Conservation (phyloP, 2,329 filamentous ascomycete genomes). For the Arthroderma sp. region DNA sequence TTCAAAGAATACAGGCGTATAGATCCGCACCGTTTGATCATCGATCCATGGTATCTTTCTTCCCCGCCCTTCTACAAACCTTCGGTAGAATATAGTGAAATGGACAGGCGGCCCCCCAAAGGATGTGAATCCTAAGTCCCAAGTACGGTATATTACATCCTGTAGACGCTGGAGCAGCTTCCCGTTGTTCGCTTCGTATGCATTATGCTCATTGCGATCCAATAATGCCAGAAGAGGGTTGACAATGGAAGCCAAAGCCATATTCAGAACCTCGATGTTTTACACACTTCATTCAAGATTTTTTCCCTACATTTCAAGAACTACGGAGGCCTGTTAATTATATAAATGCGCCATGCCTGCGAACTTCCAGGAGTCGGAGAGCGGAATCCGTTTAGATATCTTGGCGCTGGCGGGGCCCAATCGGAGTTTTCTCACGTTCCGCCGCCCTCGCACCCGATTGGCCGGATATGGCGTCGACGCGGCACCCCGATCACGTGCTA, state of each 20-base stretch:
- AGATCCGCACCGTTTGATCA: slow-evolving; percentile 46
- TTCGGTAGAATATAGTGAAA: slow-evolving; percentile 52
- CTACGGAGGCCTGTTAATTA: no score
- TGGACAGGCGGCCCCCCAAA: slow-evolving; percentile 59
- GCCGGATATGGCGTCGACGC: no score
- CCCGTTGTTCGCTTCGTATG: slow-evolving; percentile 16
- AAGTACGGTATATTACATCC: slow-evolving; percentile 32
- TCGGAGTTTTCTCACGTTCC: no score
- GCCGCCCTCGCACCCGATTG: no score
- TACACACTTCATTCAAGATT: no score
- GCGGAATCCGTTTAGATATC: no score
- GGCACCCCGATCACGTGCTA: no score
- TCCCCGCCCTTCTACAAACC: slow-evolving; percentile 41
- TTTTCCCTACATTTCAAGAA: no score
- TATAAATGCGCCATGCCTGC: no score
- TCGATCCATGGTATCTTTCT: slow-evolving; percentile 50
- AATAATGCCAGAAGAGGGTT: neutral
- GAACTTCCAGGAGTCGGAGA: no score
- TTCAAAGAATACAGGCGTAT: neutral
- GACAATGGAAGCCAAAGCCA: slow-evolving; percentile 8
- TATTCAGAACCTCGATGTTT: neutral
- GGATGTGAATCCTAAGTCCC: slow-evolving; percentile 51
- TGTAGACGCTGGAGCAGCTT: slow-evolving; percentile 17
- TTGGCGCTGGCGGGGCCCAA: no score
- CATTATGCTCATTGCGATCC: neutral